Evolutionary conservation across 805 yeast species (phyloP).

Genomic region (Starmerella potacharoeniae): DNA sequence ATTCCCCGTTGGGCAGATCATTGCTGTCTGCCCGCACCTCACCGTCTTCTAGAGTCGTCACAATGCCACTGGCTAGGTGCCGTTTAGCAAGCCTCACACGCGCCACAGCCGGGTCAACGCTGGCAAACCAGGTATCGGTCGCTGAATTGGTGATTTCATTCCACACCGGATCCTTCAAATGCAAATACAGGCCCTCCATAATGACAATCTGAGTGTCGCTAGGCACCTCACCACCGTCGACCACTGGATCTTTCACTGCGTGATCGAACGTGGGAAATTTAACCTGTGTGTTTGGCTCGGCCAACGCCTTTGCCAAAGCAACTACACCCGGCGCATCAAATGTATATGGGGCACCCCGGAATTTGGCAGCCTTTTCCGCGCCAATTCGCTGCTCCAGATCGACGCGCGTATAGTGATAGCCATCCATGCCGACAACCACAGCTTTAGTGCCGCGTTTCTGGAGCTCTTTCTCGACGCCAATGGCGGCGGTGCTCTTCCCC

Average conservation of each 20-base stretch:
- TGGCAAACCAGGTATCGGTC: conserved; percentile 37
- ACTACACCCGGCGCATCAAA: conserved; percentile 52
- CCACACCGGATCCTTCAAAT: conserved; percentile 54
- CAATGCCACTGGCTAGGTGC: conserved; percentile 39
- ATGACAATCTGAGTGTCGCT: conserved; percentile 45
- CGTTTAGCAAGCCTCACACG: conserved; percentile 51
- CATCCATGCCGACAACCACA: conserved; percentile 56
- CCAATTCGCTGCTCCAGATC: conserved; percentile 42
- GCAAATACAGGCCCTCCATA: conserved; percentile 66
- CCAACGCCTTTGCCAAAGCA: conserved; percentile 28
- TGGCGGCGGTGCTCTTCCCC: conserved; percentile 65
- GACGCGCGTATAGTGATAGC: conserved; percentile 52
- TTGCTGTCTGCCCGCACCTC: conserved; percentile 32
- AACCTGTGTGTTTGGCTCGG: conserved; percentile 15
- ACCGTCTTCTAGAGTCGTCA: conserved; percentile 28
- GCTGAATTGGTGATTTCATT: conserved; percentile 33
- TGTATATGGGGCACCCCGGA: conserved; percentile 80
- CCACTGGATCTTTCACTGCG: conserved; percentile 51
- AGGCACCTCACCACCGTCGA: conserved; percentile 38
- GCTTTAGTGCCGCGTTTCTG: conserved; percentile 25
- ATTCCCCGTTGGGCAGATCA: conserved; percentile 55
- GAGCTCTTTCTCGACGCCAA: conserved; percentile 34
- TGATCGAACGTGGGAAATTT: conserved; percentile 65
- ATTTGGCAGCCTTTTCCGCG: conserved; percentile 43
- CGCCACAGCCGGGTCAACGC: conserved; percentile 37